Conservation (phyloP, 768 basidiomycete species). For the Boletales sp. region DNA sequence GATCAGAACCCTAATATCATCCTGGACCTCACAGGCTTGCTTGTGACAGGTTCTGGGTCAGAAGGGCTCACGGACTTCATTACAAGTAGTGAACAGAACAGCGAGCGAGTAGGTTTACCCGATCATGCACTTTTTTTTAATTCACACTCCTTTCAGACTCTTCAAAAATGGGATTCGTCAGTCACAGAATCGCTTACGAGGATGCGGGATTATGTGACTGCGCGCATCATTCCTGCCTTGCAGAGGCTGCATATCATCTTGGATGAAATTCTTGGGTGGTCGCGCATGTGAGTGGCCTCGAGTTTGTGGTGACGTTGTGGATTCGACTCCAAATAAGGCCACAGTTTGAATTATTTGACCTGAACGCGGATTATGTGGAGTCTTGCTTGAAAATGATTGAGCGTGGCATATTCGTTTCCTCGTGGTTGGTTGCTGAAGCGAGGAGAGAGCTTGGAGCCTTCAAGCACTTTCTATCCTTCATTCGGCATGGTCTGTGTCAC, state of each 20-base stretch:
- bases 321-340: slow-evolving; percentile 42
- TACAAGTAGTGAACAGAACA: slow-evolving; percentile 75
- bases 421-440: slow-evolving; percentile 65
- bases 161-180: slow-evolving; percentile 80
- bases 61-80: slow-evolving; percentile 72
- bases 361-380: slow-evolving; percentile 48
- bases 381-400: slow-evolving; percentile 51
- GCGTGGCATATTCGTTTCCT: slow-evolving; percentile 58
- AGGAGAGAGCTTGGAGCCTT: slow-evolving; percentile 69
- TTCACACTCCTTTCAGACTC: slow-evolving; percentile 46
- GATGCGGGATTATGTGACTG: slow-evolving; percentile 70
- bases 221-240: slow-evolving; percentile 66
- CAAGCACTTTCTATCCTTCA: slow-evolving; percentile 75
- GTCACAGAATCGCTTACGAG: slow-evolving; percentile 67
- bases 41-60: slow-evolving; percentile 69
- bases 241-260: slow-evolving; percentile 75
- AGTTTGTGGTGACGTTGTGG: slow-evolving; percentile 7
- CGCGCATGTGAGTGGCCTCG: slow-evolving; percentile 52
- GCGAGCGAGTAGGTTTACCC: slow-evolving; percentile 59
- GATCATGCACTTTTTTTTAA: slow-evolving; percentile 5
- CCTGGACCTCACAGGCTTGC: slow-evolving; percentile 65
- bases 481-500: slow-evolving; percentile 59
- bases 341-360: slow-evolving; percentile 51
- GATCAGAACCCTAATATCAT: slow-evolving; percentile 62
- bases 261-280: slow-evolving; percentile 79